Percentiles rank a stretch among this genome's conserved stretches.
These are phyloP conservation scores for Pythium insidiosum DNA, from an alignment of 352 stramenopile genomes.

Conservation along the genomic window DNA sequence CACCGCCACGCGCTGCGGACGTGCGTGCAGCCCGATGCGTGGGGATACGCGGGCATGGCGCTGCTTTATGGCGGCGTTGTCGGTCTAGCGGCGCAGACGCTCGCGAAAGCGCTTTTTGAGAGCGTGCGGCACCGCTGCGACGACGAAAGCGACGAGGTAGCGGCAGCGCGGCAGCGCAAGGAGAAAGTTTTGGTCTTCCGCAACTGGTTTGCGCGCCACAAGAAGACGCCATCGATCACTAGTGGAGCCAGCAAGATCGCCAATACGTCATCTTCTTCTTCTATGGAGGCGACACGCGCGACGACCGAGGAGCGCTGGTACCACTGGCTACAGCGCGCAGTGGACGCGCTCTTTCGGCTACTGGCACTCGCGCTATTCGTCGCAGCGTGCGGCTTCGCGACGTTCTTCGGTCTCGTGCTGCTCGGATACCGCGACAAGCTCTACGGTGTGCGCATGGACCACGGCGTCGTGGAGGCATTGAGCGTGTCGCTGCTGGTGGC, in stretches of 20 bases:
- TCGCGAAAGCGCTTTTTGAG: slow-evolving; percentile 32
- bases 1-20: slow-evolving; percentile 47
- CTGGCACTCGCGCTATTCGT: slow-evolving; percentile 29
- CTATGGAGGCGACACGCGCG: slow-evolving; percentile 32
- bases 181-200: slow-evolving; percentile 70
- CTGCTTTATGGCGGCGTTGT: slow-evolving; percentile 48
- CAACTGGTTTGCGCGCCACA: slow-evolving; percentile 17
- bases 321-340: slow-evolving; percentile 45
- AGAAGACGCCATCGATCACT: not conserved
- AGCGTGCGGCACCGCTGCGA: slow-evolving; percentile 54
- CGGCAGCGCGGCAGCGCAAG: slow-evolving; percentile 52
- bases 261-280: slow-evolving; percentile 14
- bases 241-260: not conserved
- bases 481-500: slow-evolving; percentile 23
- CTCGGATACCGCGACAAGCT: slow-evolving; percentile 37
- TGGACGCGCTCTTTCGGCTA: slow-evolving; percentile 26
- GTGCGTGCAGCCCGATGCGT: slow-evolving; percentile 44
- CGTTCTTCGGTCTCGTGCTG: slow-evolving; percentile 41
- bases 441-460: slow-evolving; percentile 44
- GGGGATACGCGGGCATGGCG: slow-evolving; percentile 32
- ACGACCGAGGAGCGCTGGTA: slow-evolving; percentile 79
- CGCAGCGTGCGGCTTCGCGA: slow-evolving; percentile 33
- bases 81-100: slow-evolving; percentile 29
- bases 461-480: slow-evolving; percentile 33
- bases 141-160: slow-evolving; percentile 46